These are phyloP conservation scores for Trichaptum fuscoviolaceum DNA, from an alignment of 768 basidiomycete genomes.

Conservation along the genomic window DNA sequence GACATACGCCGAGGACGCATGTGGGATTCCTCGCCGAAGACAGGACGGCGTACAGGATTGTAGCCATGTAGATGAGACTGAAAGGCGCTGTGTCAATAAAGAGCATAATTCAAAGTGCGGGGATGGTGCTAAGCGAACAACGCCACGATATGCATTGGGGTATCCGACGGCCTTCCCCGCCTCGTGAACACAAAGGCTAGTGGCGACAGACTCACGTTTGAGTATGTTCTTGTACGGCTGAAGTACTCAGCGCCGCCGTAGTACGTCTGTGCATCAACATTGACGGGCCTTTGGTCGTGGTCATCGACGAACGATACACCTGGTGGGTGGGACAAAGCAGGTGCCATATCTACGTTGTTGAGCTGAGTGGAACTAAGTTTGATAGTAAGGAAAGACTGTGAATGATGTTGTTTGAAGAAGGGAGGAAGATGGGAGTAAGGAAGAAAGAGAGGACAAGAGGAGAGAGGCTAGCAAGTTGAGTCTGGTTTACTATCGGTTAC, in stretches of 20 bases:
- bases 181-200: not conserved
- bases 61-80: conserved; percentile 72
- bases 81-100: conserved; percentile 5
- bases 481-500: not conserved
- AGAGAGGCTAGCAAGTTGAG: not conserved
- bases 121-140: not conserved
- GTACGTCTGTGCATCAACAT: conserved; percentile 73
- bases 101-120: conserved; percentile 2
- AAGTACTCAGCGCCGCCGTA: conserved; percentile 78
- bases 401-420: not conserved
- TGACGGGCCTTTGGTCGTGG: conserved; percentile 34
- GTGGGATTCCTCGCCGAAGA: conserved; percentile 76
- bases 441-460: not conserved
- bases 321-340: conserved; percentile 57
- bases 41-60: conserved; percentile 62
- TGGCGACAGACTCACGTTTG: conserved; percentile 50
- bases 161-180: not conserved
- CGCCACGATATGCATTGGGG: conserved; percentile 1
- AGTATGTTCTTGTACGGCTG: conserved; percentile 84
- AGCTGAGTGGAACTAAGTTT: not conserved
- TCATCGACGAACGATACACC: conserved; percentile 67
- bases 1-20: conserved; percentile 74
- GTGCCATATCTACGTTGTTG: conserved; percentile 44
- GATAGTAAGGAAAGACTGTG: not conserved
- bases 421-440: not conserved